These are phyloP conservation scores for Candida michaelii DNA, from an alignment of 805 yeast genomes.

Conservation along the genomic window DNA sequence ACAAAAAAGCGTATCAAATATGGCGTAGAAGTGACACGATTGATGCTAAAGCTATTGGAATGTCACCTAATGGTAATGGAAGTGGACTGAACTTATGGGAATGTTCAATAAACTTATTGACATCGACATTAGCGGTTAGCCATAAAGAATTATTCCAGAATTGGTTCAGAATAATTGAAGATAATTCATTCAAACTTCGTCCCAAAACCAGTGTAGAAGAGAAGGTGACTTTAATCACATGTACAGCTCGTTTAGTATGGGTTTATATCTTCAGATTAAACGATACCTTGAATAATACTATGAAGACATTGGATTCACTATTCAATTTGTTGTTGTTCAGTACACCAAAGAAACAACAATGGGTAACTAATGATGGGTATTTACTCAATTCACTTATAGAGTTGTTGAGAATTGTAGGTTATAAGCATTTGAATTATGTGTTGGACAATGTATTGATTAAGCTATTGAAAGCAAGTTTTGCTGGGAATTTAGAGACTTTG, in stretches of 20 bases:
- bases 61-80: slow-evolving; percentile 13
- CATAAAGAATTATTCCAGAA: slow-evolving; percentile 71
- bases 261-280: slow-evolving; percentile 83
- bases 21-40: slow-evolving; percentile 34
- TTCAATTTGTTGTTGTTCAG: slow-evolving; percentile 57
- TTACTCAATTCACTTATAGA: slow-evolving; percentile 69
- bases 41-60: slow-evolving; percentile 5
- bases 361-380: slow-evolving; percentile 67
- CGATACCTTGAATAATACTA: slow-evolving; percentile 85
- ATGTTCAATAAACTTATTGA: slow-evolving; percentile 61
- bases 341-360: slow-evolving; percentile 60
- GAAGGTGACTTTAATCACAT: slow-evolving; percentile 58
- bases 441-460: slow-evolving; percentile 78
- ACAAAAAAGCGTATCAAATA: slow-evolving; percentile 46
- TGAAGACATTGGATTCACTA: slow-evolving; percentile 69
- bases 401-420: slow-evolving; percentile 75
- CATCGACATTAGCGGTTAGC: slow-evolving; percentile 76
- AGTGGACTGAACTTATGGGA: slow-evolving; percentile 53
- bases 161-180: slow-evolving; percentile 73
- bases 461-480: slow-evolving; percentile 60
- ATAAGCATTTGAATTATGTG: slow-evolving; percentile 72
- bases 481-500: slow-evolving; percentile 60
- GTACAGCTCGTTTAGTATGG: slow-evolving; percentile 80
- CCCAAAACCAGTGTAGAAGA: slow-evolving; percentile 54
- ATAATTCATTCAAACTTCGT: slow-evolving; percentile 58